phyloP scores from a whole-genome alignment of 2,329 filamentous ascomycete species.

The Zymoseptoria crescenta region DNA sequence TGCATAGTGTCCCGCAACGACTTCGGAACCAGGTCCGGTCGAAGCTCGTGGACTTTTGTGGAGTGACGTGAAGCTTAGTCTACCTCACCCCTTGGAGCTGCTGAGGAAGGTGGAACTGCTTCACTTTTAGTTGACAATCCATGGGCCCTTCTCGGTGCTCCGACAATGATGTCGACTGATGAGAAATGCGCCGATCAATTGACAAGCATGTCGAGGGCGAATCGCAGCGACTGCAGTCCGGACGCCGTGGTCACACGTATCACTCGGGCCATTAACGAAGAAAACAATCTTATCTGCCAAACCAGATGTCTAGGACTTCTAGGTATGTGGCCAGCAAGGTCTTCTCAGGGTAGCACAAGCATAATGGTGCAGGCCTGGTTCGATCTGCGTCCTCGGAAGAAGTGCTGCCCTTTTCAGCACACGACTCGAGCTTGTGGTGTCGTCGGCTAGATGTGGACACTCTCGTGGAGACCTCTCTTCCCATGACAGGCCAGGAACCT shows the following conservation, averaged over 20 bases:
- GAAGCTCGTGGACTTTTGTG: neutral
- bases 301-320: neutral
- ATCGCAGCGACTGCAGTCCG: neutral
- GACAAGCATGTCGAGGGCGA: neutral
- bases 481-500: neutral
- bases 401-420: slow-evolving; percentile 1
- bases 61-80: neutral
- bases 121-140: too few species aligned
- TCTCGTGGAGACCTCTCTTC: neutral
- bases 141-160: neutral
- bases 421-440: slow-evolving; percentile 7
- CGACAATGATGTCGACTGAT: neutral
- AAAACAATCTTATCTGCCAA: neutral
- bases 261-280: neutral
- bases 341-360: neutral
- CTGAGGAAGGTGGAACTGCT: neutral
- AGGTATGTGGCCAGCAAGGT: neutral
- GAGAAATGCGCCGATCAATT: neutral
- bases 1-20: neutral
- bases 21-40: neutral
- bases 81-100: neutral
- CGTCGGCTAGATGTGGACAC: neutral
- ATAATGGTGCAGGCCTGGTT: neutral
- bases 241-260: neutral
- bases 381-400: neutral